phyloP scores from a whole-genome alignment of 768 basidiomycete species.

The Agaricus subrufescens region DNA sequence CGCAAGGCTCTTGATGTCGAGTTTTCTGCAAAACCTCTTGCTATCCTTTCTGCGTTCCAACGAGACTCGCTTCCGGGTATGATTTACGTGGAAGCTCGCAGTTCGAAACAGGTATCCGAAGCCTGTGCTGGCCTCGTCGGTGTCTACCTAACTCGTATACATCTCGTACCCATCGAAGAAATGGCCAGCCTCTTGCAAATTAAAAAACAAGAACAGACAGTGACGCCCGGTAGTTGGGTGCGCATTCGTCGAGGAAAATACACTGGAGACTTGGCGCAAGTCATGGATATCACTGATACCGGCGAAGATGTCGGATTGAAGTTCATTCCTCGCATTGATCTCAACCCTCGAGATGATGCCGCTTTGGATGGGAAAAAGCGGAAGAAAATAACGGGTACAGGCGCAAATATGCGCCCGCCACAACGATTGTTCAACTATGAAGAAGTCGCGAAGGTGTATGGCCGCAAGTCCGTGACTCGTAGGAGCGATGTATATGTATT shows the following conservation, averaged over 20 bases:
- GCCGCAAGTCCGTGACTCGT: constrained; percentile 69
- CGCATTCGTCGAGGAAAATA: constrained; percentile 93
- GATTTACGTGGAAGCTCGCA: constrained; percentile 94
- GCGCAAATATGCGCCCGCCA: constrained; percentile 73
- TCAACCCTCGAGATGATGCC: constrained; percentile 82
- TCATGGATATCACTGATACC: constrained; percentile 90
- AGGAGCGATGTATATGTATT: constrained; percentile 79
- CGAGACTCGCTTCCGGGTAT: constrained; percentile 93
- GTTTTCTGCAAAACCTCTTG: constrained; percentile 69
- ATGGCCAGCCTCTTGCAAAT: constrained; percentile 96
- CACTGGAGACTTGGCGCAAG: constrained; percentile 91
- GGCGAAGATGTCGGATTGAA: constrained; percentile 90
- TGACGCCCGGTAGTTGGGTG: constrained; percentile 90
- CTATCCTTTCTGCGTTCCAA: constrained; percentile 92
- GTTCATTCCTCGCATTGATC: constrained; percentile 96
- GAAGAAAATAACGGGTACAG: constrained; percentile 52
- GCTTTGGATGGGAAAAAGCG: constrained; percentile 64
- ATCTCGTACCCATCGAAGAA: constrained; percentile 91
- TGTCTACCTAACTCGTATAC: constrained; percentile 77
- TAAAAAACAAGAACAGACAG: constrained; percentile 86
- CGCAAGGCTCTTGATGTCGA: constrained; percentile 87
- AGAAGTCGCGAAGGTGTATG: constrained; percentile 84
- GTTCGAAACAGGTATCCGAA: constrained; percentile 77
- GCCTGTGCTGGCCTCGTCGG: constrained; percentile 91
- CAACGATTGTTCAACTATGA: constrained; percentile 93